Base-by-base conservation (phyloP, 2,329 filamentous ascomycete genomes). In the Talaromyces atroroseus region DNA sequence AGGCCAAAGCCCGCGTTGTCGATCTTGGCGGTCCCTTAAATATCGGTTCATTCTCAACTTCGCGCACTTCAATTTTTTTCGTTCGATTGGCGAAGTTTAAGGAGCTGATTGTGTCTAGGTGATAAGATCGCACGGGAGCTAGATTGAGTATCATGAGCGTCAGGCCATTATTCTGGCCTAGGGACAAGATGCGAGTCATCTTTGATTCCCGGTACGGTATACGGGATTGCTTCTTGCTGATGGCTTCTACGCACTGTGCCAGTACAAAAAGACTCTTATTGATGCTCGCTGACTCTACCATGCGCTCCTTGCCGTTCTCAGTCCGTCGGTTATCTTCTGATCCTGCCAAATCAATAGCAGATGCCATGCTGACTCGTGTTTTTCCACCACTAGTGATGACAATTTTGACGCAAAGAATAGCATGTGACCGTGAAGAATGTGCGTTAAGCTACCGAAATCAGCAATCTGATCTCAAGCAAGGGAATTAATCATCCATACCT, bases 91-190 rank as follows among this genome's bases (percentile, higher is more conserved):
- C 94, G 66, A 97, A 94, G 68, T 96, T 96, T 53, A 97, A 77
- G 60, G 92, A 96, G 73, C 90, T 95, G 5, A 96, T 80, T 0
- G 92, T 96, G 69, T 97, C 92, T 40, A 96, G 81, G 67, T 97
- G 92, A 68, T 95, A 97, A 64, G 89, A 91, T 60, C 89, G 85
- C n/a, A 95, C 81, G 0, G 94, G 92, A 0, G 92, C 90, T 2
- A 97, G 82, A 67, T 97, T 97, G 38, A 97, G 79, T 58, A 97
- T 94, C 94, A 97, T 97, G 67, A 97, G 83, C 0, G 92, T 96
- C 63, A 96, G 84, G 51, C 94, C 92, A 62, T 95, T 90, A 75
- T 97, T 96, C 75, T 96, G 92, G 2, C 92, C 92, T 8, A 97
- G 76, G 0, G 89, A 92, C 24, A 97, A 75, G 55, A 97, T 96